Base-by-base conservation (phyloP, 2,329 filamentous ascomycete genomes). In the Tolypocladium sp. region DNA sequence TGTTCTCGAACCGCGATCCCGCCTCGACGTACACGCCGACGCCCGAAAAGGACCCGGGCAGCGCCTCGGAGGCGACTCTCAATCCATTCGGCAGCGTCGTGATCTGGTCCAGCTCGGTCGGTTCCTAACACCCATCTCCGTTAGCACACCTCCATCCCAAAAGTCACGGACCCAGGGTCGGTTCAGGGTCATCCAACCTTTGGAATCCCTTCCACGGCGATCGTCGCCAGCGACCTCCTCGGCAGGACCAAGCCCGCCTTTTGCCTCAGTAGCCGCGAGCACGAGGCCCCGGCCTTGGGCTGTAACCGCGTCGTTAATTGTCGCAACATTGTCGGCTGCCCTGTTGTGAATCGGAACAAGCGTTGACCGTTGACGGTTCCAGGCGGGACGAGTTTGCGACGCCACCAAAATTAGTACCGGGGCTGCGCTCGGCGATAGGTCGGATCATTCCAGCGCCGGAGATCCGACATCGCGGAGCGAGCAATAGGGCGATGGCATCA, bases 21-120 rank as follows among this genome's bases (percentile, higher is more conserved):
- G 91, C 92, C 73, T 97, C 92, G 70, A 99, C 85, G 76, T 97
- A 99, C 63, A 97, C 91, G 52, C 94, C 94, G 20, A 99, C 89
- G 56, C 92, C 94, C 4, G 92, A 90, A 74, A 99, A 99, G 66
- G 92, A 92, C 49, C 94, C 94, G 1, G 93, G 92, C 13, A 97
- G 82, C 59, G 92, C 92, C 73, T 99, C 94, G 52, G 93, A 96
- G 30, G 94, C 94, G 60, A 99, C 91, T 60, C 93, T 90, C 64
- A 99, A 79, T 70, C 94, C 94, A 82, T 99, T 99, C 56, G 91
- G 80, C 20, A 99, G 84, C 1, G 88, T 92, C 9, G 92, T 96
- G 68, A 97, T 88, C 65, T 88, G 81, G 73, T 97, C 91, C 67
- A 96, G 84, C 64, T 96, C 91, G 55, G 87, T 87, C 17, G 91